Evolutionary conservation across 2,329 filamentous ascomycete species (phyloP).

Genomic region (Hymenoscyphus repandus): DNA sequence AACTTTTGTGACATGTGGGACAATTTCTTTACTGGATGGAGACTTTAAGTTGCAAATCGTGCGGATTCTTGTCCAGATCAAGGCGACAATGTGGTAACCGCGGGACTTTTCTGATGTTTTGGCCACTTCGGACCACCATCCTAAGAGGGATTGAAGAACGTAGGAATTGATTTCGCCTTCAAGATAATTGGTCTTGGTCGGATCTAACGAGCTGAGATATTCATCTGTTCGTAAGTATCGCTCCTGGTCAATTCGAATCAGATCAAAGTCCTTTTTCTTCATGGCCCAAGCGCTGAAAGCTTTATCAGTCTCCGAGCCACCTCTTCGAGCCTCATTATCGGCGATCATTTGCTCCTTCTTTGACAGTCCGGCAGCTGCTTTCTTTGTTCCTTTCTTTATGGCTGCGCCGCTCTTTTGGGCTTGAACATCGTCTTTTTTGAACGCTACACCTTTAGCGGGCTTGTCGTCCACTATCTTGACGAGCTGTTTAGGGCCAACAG

Average conservation of each 20-base stretch:
- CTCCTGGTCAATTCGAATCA: slow-evolving; percentile 26
- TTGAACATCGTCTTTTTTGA: slow-evolving; percentile 21
- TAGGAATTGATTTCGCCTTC: slow-evolving; percentile 37
- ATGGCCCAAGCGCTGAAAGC: slow-evolving; percentile 29
- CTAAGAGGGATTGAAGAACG: slow-evolving; percentile 42
- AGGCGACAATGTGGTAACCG: slow-evolving; percentile 38
- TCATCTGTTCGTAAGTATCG: slow-evolving; percentile 26
- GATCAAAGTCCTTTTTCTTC: slow-evolving; percentile 28
- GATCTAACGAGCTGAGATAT: slow-evolving; percentile 29
- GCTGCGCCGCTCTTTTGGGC: slow-evolving; percentile 15
- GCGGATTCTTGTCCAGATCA: slow-evolving; percentile 41
- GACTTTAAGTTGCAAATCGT: slow-evolving; percentile 34
- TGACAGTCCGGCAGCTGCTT: slow-evolving; percentile 35
- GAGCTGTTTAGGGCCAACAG: slow-evolving; percentile 36
- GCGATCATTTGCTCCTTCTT: slow-evolving; percentile 32
- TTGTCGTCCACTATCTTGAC: slow-evolving; percentile 26
- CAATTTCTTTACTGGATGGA: slow-evolving; percentile 38
- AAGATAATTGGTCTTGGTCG: slow-evolving; percentile 23
- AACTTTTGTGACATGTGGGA: slow-evolving; percentile 30
- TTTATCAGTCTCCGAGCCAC: slow-evolving; percentile 27
- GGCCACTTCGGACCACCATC: slow-evolving; percentile 42
- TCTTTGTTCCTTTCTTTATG: slow-evolving; percentile 31
- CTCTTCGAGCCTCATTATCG: slow-evolving; percentile 29
- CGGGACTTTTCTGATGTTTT: slow-evolving; percentile 29
- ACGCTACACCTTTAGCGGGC: slow-evolving; percentile 13